These are phyloP conservation scores for Epichloe scottii DNA, from an alignment of 2,329 filamentous ascomycete genomes.

Conservation along the genomic window DNA sequence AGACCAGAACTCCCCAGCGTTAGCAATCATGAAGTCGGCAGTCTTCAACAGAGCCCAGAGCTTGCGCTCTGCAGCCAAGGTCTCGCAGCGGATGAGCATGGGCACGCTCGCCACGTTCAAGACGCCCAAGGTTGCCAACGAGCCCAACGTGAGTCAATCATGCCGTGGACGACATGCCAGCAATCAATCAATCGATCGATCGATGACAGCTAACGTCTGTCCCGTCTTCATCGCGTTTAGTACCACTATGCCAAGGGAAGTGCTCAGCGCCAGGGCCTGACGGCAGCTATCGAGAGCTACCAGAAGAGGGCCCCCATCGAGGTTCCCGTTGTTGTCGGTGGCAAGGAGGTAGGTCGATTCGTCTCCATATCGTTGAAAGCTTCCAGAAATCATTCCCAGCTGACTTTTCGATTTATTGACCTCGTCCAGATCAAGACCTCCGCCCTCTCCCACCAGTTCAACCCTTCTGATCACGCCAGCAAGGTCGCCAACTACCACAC, in stretches of 20 bases:
- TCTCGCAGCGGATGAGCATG: conserved; percentile 19
- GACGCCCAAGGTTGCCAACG: conserved; percentile 75
- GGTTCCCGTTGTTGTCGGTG: conserved; percentile 73
- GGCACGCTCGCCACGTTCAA: conserved; percentile 73
- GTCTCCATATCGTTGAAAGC: not conserved
- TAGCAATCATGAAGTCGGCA: conserved; percentile 20
- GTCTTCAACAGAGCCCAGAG: conserved; percentile 20
- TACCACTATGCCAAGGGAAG: conserved; percentile 84
- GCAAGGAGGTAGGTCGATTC: conserved; percentile 52
- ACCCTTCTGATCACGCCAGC: conserved; percentile 69
- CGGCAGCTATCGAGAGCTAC: conserved; percentile 57
- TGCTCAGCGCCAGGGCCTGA: conserved; percentile 62
- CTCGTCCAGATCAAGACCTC: conserved; percentile 49
- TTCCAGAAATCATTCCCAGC: not conserved
- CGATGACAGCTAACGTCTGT: not conserved
- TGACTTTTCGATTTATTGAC: not conserved
- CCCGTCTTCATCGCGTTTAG: conserved; percentile 29
- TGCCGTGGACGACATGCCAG: not conserved
- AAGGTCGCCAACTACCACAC: conserved; percentile 75
- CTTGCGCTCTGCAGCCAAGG: conserved; percentile 17
- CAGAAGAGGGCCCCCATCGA: conserved; percentile 59
- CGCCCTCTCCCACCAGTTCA: conserved; percentile 56
- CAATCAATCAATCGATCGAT: no score
- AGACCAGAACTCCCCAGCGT: not conserved
- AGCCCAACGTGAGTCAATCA: conserved; percentile 69